A percentile compares a stretch with the other conserved stretches of the same genome.
Conservation (phyloP, 2,329 filamentous ascomycete genomes). For the Fusarium mangiferae region DNA sequence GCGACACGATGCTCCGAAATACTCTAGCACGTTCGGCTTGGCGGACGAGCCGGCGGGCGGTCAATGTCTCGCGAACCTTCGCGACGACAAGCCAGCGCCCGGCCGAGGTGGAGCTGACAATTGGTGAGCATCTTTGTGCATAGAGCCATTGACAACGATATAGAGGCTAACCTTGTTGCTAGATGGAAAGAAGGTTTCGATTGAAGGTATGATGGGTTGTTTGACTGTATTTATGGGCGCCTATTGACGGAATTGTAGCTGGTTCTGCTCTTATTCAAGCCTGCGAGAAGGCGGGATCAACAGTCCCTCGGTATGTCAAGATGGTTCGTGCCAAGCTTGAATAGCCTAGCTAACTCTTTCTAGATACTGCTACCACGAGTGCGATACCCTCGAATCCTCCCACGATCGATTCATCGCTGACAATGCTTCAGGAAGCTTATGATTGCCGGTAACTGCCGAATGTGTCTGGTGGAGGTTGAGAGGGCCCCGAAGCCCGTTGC, state of each 20-base stretch:
- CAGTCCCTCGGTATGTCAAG: conserved; percentile 78
- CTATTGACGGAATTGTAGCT: conserved; percentile 68
- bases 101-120: conserved; percentile 96
- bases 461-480: conserved; percentile 99
- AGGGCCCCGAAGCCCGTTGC: conserved; percentile 95
- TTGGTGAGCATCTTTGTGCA: conserved; percentile 68
- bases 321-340: conserved; percentile 9
- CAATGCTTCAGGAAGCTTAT: conserved; percentile 81
- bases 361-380: conserved; percentile 99
- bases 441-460: conserved; percentile 99
- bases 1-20: conserved; percentile 75
- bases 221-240: conserved; percentile 28
- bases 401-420: conserved; percentile 53
- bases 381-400: conserved; percentile 54
- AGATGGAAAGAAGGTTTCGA: conserved; percentile 98
- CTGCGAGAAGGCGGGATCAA: conserved; percentile 95
- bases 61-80: conserved; percentile 79
- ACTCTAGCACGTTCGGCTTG: conserved; percentile 75
- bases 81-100: conserved; percentile 79
- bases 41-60: conserved; percentile 69
- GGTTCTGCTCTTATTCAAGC: conserved; percentile 98
- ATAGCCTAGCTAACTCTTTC: conserved; percentile 49
- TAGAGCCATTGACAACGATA: conserved; percentile 45
- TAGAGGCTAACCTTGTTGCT: conserved; percentile 48
- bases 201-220: conserved; percentile 77